Conservation (phyloP, 768 basidiomycete genomes). For the Lepiota brunneoincarnata region DNA sequence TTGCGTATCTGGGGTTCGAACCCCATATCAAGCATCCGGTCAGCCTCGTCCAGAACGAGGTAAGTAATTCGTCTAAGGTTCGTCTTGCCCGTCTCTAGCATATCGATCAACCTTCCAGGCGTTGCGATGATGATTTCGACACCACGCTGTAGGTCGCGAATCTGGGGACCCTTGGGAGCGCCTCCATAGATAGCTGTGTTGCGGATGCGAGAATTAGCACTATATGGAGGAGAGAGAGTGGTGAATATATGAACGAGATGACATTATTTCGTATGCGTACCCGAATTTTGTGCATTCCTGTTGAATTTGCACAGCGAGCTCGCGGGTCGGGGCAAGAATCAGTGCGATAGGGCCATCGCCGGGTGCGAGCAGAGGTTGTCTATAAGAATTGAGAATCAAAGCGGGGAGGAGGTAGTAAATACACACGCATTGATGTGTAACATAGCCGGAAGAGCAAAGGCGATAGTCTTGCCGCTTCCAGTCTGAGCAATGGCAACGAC, state of each 20-base stretch:
- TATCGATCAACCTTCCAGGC: slow-evolving; percentile 98
- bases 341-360: slow-evolving; percentile 98
- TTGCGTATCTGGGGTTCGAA: slow-evolving; percentile 99
- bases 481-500: slow-evolving; percentile 97
- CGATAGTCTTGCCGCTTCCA: slow-evolving; percentile 97
- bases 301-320: slow-evolving; percentile 98
- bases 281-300: slow-evolving; percentile 99
- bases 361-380: slow-evolving; percentile 87
- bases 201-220: slow-evolving; percentile 90
- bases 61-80: slow-evolving; percentile 96
- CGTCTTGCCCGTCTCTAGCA: slow-evolving; percentile 96
- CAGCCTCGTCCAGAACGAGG: slow-evolving; percentile 98
- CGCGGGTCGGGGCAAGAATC: slow-evolving; percentile 95
- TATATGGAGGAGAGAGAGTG: slow-evolving; percentile 22
- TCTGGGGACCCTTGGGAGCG: slow-evolving; percentile 97
- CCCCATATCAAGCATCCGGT: slow-evolving; percentile 99
- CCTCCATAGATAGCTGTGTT: slow-evolving; percentile 99
- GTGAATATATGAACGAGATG: not conserved
- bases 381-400: slow-evolving; percentile 24
- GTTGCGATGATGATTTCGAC: slow-evolving; percentile 99
- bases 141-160: slow-evolving; percentile 94
- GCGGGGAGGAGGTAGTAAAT: slow-evolving; percentile 13
- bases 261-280: slow-evolving; percentile 34
- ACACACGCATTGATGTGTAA: slow-evolving; percentile 98
- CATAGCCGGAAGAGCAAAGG: slow-evolving; percentile 99